Evolutionary conservation across 371 early-diverging fungal species (phyloP).

Genomic region (Nematocida sp.): DNA sequence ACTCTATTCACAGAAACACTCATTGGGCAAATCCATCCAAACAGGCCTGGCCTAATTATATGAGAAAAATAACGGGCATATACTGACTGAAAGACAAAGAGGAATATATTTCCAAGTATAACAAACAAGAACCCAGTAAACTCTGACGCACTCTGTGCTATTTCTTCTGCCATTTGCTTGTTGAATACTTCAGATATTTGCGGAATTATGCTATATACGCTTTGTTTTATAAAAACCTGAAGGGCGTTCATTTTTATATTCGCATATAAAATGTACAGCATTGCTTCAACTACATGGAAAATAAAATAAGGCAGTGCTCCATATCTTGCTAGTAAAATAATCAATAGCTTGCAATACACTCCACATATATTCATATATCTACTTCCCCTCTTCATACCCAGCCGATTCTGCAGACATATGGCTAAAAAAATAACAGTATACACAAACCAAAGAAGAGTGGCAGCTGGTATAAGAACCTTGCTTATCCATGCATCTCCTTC

Average conservation of each 20-base stretch:
- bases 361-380: background rate
- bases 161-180: no score
- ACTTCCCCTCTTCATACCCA: background rate
- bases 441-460: background rate
- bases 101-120: no score
- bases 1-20: background rate
- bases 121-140: no score
- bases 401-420: background rate
- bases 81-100: background rate
- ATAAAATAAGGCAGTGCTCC: slow-evolving; percentile 2
- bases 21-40: background rate
- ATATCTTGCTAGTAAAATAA: background rate
- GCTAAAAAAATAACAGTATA: background rate
- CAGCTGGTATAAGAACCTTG: background rate
- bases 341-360: background rate
- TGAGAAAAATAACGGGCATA: background rate
- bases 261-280: no score
- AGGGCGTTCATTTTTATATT: no score
- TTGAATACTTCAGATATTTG: no score
- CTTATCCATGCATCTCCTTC: background rate
- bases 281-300: background rate
- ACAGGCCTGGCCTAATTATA: background rate
- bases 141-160: no score
- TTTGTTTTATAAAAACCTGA: no score
- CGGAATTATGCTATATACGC: no score